Evolutionary conservation across 2,329 filamentous ascomycete genomes (phyloP).

Genomic region (Calonectria pseudoreteaudii): DNA sequence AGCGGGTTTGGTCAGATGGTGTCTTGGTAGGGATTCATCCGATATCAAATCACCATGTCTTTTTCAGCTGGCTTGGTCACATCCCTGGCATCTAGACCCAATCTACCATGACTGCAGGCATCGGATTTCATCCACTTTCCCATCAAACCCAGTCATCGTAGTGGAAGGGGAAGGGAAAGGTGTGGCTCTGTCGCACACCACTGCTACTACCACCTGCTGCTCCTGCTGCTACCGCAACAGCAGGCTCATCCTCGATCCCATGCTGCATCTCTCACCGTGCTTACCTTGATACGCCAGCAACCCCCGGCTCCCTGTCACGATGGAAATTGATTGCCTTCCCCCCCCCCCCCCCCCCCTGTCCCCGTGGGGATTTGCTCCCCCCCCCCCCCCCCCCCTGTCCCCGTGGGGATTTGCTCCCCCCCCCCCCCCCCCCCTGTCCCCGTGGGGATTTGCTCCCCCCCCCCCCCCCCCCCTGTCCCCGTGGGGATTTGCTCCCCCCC

Average conservation of each 20-base stretch:
- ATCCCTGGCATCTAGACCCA: constrained; percentile 34
- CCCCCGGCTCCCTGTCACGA: background rate
- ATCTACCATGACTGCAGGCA: constrained; percentile 33
- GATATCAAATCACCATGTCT: constrained; percentile 5
- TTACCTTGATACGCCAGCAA: background rate
- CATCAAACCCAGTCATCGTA: constrained; percentile 15
- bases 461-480: no score
- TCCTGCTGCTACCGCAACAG: background rate
- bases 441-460: no score
- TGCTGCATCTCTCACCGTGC: background rate
- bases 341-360: no score
- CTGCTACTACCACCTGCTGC: background rate
- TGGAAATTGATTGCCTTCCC: background rate
- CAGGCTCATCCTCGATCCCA: background rate
- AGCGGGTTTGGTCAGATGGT: background rate
- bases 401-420: no score
- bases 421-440: no score
- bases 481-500: no score
- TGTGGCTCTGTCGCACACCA: background rate
- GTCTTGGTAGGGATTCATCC: background rate
- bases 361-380: no score
- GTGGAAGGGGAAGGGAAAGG: background rate
- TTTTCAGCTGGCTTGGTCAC: constrained; percentile 24
- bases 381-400: no score
- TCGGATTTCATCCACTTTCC: constrained; percentile 35